Conservation (phyloP, 78 protist species). For the Emiliania huxleyi region DNA sequence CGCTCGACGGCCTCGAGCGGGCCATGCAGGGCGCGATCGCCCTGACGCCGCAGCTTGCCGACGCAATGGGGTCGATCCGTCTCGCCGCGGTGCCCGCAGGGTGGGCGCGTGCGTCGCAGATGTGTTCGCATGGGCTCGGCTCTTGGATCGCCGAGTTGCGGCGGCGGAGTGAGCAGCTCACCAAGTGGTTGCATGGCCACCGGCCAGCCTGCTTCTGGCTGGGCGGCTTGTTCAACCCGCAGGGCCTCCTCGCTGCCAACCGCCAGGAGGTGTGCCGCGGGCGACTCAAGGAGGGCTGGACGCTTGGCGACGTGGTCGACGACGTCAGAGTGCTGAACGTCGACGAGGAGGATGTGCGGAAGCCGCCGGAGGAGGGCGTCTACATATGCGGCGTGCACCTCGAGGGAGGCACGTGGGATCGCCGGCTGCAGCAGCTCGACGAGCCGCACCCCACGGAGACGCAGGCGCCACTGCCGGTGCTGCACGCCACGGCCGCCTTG, state of each 20-base stretch:
- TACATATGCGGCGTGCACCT: conserved; percentile 81
- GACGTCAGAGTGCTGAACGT: conserved; percentile 47
- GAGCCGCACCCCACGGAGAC: conserved; percentile 71
- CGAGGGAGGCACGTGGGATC: conserved; percentile 87
- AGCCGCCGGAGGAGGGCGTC: conserved; percentile 76
- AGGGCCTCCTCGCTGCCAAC: conserved; percentile 80
- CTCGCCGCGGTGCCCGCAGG: conserved; percentile 44
- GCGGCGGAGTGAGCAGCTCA: conserved; percentile 57
- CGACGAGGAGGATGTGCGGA: not conserved
- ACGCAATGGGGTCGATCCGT: conserved; percentile 42
- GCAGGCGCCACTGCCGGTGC: too few relatives aligned
- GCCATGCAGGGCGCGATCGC: conserved; percentile 75
- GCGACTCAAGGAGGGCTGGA: conserved; percentile 69
- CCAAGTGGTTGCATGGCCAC: conserved; percentile 61
- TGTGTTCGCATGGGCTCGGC: not conserved
- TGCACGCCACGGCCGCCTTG: too few relatives aligned
- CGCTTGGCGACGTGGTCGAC: conserved; percentile 74
- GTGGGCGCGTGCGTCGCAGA: conserved; percentile 36
- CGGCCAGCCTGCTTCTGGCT: conserved; percentile 72
- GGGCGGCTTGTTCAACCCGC: conserved; percentile 83
- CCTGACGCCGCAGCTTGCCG: conserved; percentile 62
- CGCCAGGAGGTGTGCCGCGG: conserved; percentile 82
- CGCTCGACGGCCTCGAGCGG: conserved; percentile 56
- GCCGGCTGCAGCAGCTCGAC: conserved; percentile 33
- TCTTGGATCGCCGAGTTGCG: conserved; percentile 68